Conservation (phyloP, 495 filamentous ascomycete genomes). For the Jackrogersella minutella region DNA sequence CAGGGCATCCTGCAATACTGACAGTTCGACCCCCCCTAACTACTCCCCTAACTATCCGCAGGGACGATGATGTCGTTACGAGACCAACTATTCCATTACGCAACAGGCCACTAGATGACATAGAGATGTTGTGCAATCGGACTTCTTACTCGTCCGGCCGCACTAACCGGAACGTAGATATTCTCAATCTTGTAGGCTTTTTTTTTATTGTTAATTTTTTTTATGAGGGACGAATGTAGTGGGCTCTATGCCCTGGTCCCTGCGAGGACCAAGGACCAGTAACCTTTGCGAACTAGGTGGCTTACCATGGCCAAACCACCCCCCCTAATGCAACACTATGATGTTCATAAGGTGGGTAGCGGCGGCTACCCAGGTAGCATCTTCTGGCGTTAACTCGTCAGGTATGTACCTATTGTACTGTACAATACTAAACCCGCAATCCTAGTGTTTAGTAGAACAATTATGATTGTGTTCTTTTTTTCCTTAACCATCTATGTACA, state of each 20-base stretch:
- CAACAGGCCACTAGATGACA: constrained; percentile 18
- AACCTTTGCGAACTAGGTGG: constrained; percentile 14
- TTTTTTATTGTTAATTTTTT: too few species aligned
- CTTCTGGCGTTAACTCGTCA: constrained; percentile 16
- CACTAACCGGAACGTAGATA: constrained; percentile 21
- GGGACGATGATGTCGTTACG: constrained; percentile 31
- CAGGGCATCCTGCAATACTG: constrained; percentile 39
- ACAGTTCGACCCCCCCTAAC: constrained; percentile 29
- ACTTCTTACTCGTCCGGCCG: constrained; percentile 11
- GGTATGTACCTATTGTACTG: too few species aligned
- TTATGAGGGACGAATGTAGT: constrained; percentile 20
- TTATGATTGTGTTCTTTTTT: neutral
- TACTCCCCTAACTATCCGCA: constrained; percentile 26
- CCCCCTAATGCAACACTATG: constrained; percentile 37
- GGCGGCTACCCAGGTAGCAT: constrained; percentile 16
- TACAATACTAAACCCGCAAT: constrained; percentile 19
- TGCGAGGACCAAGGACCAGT: constrained; percentile 29
- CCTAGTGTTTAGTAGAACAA: too few species aligned
- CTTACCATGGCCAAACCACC: constrained; percentile 39
- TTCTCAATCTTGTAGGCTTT: constrained; percentile 35
- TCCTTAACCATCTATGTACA: neutral
- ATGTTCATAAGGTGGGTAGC: constrained; percentile 23
- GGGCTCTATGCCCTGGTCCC: constrained; percentile 35
- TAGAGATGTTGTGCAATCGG: constrained; percentile 10
- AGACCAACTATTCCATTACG: constrained; percentile 13